phyloP scores from a whole-genome alignment of 1,139 yeast species.

The Hemisphaericaspora xylofermentans region DNA sequence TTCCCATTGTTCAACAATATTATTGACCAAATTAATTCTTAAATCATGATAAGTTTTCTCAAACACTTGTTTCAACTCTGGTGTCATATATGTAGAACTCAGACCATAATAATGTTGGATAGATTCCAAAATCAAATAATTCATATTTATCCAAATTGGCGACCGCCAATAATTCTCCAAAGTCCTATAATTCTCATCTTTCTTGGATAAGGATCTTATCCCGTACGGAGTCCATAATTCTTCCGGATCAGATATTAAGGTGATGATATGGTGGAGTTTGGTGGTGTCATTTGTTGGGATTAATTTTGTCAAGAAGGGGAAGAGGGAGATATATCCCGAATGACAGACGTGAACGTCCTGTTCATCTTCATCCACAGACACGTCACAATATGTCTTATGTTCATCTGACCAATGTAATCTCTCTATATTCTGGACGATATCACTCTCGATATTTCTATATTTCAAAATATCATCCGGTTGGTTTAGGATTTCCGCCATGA shows the following conservation, averaged over 20 bases:
- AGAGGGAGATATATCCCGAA: constrained; percentile 81
- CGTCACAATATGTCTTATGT: constrained; percentile 76
- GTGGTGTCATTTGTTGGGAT: constrained; percentile 51
- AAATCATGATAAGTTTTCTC: constrained; percentile 50
- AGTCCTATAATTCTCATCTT: constrained; percentile 64
- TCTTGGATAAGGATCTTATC: constrained; percentile 73
- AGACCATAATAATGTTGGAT: constrained; percentile 51
- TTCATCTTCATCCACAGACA: constrained; percentile 71
- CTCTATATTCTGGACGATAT: constrained; percentile 63
- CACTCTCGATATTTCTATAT: constrained; percentile 53
- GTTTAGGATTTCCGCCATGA: constrained; percentile 67
- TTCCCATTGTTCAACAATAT: constrained; percentile 67
- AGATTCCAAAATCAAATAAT: constrained; percentile 76
- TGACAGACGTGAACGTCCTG: constrained; percentile 71
- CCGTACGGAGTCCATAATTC: constrained; percentile 82
- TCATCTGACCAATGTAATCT: constrained; percentile 77
- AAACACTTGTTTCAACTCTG: constrained; percentile 35
- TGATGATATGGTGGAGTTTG: constrained; percentile 52
- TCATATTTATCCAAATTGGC: constrained; percentile 90
- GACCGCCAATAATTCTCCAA: constrained; percentile 97
- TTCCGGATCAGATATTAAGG: constrained; percentile 63
- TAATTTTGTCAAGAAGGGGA: constrained; percentile 80
- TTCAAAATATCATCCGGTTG: constrained; percentile 53
- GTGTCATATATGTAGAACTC: constrained; percentile 21
- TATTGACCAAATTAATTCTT: constrained; percentile 65